phyloP scores from a whole-genome alignment of 2,329 filamentous ascomycete species.

The Aspergillus brunneoviolaceus region DNA sequence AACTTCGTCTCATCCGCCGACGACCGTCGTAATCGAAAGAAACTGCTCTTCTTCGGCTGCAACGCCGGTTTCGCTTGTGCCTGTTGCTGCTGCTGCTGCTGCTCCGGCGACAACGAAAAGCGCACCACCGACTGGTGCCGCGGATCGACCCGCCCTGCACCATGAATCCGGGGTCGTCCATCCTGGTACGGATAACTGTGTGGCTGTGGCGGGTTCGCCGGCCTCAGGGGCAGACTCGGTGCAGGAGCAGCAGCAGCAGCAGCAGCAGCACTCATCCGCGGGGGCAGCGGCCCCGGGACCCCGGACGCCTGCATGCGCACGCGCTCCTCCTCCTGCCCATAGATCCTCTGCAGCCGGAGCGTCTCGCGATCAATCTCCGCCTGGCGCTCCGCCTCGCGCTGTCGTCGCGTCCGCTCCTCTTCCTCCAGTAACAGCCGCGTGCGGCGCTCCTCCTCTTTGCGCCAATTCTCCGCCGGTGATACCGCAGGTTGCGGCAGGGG shows the following conservation, averaged over 20 bases:
- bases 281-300: slow-evolving; percentile 15
- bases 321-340: slow-evolving; percentile 48
- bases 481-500: slow-evolving; percentile 12
- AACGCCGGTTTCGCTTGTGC: slow-evolving; percentile 14
- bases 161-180: slow-evolving; percentile 1
- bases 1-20: slow-evolving; percentile 39
- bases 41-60: slow-evolving; percentile 45
- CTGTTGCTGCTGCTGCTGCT: slow-evolving; percentile 11
- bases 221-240: slow-evolving; percentile 17
- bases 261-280: slow-evolving; percentile 17
- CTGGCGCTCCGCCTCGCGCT: slow-evolving; percentile 48
- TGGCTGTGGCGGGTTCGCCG: slow-evolving; percentile 8
- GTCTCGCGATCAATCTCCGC: slow-evolving; percentile 73
- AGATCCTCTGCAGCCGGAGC: slow-evolving; percentile 62
- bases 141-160: not conserved
- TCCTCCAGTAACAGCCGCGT: slow-evolving; percentile 53
- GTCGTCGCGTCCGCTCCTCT: slow-evolving; percentile 54
- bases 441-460: slow-evolving; percentile 50
- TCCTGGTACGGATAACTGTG: slow-evolving; percentile 19
- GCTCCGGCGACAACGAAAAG: slow-evolving; percentile 16
- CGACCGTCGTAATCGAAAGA: slow-evolving; percentile 44
- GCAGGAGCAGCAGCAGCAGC: not conserved
- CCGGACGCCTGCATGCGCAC: slow-evolving; percentile 26
- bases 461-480: not conserved
- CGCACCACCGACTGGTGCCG: slow-evolving; percentile 23